Evolutionary conservation across 441 rosid species (phyloP).

Genomic region (Isatis lusitanica): DNA sequence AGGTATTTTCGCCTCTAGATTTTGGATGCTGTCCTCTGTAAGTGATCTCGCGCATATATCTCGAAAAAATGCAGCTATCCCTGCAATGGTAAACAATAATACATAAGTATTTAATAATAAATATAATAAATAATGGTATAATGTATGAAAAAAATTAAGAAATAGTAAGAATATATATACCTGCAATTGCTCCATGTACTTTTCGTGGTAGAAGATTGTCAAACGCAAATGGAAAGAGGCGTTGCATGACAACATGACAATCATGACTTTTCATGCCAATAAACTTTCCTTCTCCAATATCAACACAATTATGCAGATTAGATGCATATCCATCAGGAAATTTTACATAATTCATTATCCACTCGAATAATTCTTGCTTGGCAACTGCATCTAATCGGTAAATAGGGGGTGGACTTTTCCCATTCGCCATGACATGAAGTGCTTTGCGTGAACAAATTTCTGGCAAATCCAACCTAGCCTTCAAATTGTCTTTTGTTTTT

Average conservation of each 20-base stretch:
- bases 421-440: neutral
- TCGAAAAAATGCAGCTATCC: neutral
- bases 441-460: neutral
- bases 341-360: neutral
- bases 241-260: neutral
- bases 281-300: neutral
- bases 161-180: no score
- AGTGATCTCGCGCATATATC: neutral
- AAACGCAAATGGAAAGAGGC: neutral
- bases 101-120: no score
- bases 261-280: neutral
- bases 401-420: neutral
- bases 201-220: neutral
- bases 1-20: neutral
- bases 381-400: neutral
- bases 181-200: neutral
- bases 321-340: neutral
- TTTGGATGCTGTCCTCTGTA: neutral
- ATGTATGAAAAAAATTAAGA: neutral
- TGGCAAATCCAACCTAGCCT: neutral
- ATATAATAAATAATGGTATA: neutral
- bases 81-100: neutral
- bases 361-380: neutral
- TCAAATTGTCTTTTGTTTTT: neutral
- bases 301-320: neutral